Base-by-base conservation (phyloP, 2,329 filamentous ascomycete genomes). In the Rhynchosporium secalis region DNA sequence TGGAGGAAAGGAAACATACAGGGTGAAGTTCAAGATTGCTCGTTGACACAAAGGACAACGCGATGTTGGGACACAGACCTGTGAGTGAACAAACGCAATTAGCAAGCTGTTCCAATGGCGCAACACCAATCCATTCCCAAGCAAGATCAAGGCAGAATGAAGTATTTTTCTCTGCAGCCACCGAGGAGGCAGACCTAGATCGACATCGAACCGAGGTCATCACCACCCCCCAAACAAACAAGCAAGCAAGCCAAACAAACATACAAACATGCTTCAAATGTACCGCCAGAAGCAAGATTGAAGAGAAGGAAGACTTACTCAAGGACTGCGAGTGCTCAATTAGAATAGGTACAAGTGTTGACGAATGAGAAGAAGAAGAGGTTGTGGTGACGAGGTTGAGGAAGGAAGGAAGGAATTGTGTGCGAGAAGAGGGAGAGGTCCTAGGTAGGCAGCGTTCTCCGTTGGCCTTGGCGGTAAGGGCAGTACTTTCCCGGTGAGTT, bases 31-130 rank as follows among this genome's bases (percentile, higher is more conserved):
- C 36, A 41, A 15, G 38, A 41, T 54, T 54, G 41, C 54, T 46
- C 40, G 54, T 36, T 43, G 26, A 46, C 40, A 56, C 54, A 20
- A 43, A 56, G 40, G 41, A 45, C 54, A 56, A 56, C 40, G 26
- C 29, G 28, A 29, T 56, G 28, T 47, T 45, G 29, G 28, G 41
- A 57, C 41, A 57, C 55, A 57, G 55, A 57, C 55, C 55, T 57
- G 29, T 8, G 9, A 47, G 33, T 29, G 7, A 47, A 36, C 41
- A n/a, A 13, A 36, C 33, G 3, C 13, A 10, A 29, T 57, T 36
- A 57, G 55, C 55, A 57, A 47, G 40, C 55, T 57, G 7, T 28
- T 36, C 41, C 33, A 29, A 26, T 8, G 20, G 6, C 15, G 20
- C 26, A 10, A 8, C 45, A 3, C 28, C 45, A 28, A 28, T 31